A percentile compares a stretch with the other conserved stretches of the same genome.
phyloP scores from a whole-genome alignment of 2,329 filamentous ascomycete genomes.

The Penicillium sp. region DNA sequence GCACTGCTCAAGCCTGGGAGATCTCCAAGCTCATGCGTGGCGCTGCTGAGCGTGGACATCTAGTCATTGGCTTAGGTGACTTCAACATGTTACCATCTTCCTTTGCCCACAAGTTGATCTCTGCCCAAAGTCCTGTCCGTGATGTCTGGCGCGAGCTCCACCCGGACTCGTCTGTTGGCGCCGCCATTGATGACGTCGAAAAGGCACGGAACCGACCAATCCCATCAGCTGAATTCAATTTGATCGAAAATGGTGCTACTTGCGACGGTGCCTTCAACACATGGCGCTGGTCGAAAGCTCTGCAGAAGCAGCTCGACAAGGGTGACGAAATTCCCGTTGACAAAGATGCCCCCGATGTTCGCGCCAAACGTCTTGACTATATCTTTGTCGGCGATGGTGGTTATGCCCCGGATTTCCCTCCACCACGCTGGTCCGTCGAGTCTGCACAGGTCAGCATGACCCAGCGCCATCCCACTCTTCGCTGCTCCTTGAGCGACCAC shows the following conservation, averaged over 20 bases:
- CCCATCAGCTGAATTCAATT: conserved; percentile 78
- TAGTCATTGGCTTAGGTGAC: conserved; percentile 87
- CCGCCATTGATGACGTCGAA: conserved; percentile 71
- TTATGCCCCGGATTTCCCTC: conserved; percentile 39
- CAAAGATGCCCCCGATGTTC: conserved; percentile 70
- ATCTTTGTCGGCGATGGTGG: conserved; percentile 76
- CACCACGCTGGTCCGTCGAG: conserved; percentile 70
- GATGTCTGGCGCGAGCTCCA: conserved; percentile 87
- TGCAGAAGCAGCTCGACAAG: conserved; percentile 70
- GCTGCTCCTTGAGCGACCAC: conserved; percentile 91
- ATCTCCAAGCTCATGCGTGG: conserved; percentile 86
- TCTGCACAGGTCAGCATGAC: conserved; percentile 78
- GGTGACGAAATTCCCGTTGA: conserved; percentile 69
- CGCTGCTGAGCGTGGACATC: conserved; percentile 77
- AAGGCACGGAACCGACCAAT: conserved; percentile 68
- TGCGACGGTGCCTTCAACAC: conserved; percentile 88
- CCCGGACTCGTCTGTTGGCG: conserved; percentile 81
- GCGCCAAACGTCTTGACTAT: conserved; percentile 91
- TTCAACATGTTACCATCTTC: conserved; percentile 96
- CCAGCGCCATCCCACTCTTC: conserved; percentile 77
- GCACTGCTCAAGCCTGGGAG: conserved; percentile 92
- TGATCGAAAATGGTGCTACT: conserved; percentile 81
- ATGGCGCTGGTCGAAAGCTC: conserved; percentile 82
- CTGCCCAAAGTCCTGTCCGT: conserved; percentile 74
- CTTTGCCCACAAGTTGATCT: conserved; percentile 82